Percentiles rank a stretch among this genome's conserved stretches.
phyloP scores from a whole-genome alignment of 2,329 filamentous ascomycete genomes.

The Botrytis hyacinthi region DNA sequence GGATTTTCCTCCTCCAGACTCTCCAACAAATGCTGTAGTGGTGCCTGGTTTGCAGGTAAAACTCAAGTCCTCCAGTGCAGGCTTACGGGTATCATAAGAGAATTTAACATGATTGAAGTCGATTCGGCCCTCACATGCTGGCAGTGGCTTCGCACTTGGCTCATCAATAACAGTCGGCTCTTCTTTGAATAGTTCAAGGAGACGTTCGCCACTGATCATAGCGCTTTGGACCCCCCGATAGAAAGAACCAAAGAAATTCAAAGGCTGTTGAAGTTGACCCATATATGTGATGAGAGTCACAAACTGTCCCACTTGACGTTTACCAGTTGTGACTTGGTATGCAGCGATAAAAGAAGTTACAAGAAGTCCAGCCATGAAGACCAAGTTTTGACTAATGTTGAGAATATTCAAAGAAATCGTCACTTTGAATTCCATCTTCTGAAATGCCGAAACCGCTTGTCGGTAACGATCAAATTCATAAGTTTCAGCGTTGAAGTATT shows the following conservation, averaged over 20 bases:
- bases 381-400: slow-evolving; percentile 76
- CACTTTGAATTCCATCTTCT: slow-evolving; percentile 72
- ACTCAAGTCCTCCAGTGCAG: slow-evolving; percentile 77
- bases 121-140: slow-evolving; percentile 74
- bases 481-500: slow-evolving; percentile 82
- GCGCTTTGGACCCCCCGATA: slow-evolving; percentile 94
- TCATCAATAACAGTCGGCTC: slow-evolving; percentile 85
- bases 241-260: slow-evolving; percentile 91
- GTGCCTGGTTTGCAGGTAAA: slow-evolving; percentile 88
- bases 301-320: slow-evolving; percentile 67
- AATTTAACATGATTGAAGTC: slow-evolving; percentile 88
- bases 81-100: slow-evolving; percentile 81
- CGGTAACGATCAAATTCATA: slow-evolving; percentile 76
- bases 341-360: slow-evolving; percentile 71
- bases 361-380: slow-evolving; percentile 75
- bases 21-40: slow-evolving; percentile 92
- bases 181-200: slow-evolving; percentile 95
- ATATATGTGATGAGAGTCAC: slow-evolving; percentile 74
- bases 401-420: slow-evolving; percentile 74
- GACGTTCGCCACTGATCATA: slow-evolving; percentile 94
- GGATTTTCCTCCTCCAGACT: slow-evolving; percentile 95
- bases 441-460: slow-evolving; percentile 67
- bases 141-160: slow-evolving; percentile 60
- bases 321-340: slow-evolving; percentile 69
- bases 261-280: slow-evolving; percentile 73